Conservation (phyloP, 768 basidiomycete genomes). For the Tricholoma terreum region DNA sequence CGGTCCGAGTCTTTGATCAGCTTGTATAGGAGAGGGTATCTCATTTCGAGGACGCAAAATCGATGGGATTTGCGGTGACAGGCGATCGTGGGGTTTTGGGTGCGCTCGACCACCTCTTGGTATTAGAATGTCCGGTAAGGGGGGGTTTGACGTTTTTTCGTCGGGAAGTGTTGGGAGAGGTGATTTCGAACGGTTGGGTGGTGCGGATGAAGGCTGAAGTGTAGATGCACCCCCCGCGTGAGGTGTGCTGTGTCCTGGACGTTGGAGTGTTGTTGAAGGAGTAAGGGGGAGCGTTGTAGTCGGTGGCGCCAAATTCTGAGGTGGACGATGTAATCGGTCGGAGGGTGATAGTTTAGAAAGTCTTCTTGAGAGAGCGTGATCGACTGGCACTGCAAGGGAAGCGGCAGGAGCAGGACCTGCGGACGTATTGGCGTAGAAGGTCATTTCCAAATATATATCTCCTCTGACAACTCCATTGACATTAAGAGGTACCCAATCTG, state of each 20-base stretch:
- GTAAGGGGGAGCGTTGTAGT: conserved; percentile 11
- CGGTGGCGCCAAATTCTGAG: conserved; percentile 18
- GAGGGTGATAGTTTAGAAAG: conserved; percentile 52
- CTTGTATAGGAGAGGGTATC: neutral
- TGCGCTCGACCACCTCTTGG: conserved; percentile 15
- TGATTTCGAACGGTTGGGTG: conserved; percentile 23
- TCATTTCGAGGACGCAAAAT: conserved; percentile 4
- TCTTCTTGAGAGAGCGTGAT: conserved; percentile 35
- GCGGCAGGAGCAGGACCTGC: conserved; percentile 30
- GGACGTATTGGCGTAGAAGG: conserved; percentile 76
- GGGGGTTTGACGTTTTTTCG: conserved; percentile 8
- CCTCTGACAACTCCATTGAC: conserved; percentile 62
- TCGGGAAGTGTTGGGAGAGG: conserved; percentile 42
- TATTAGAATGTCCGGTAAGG: conserved; percentile 19
- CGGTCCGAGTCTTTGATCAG: neutral
- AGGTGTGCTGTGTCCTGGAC: conserved; percentile 1
- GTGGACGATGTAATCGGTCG: conserved; percentile 49
- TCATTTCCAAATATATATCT: conserved; percentile 91
- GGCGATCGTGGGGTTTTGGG: neutral
- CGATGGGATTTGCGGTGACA: conserved; percentile 14
- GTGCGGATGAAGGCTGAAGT: conserved; percentile 19
- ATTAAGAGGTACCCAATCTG: conserved; percentile 36
- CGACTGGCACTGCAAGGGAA: conserved; percentile 26
- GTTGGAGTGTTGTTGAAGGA: conserved; percentile 1
- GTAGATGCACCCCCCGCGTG: neutral